Percentiles rank a stretch among this genome's conserved stretches.
phyloP scores from a whole-genome alignment of 78 protist genomes.

The Polysphondylium violaceum region DNA sequence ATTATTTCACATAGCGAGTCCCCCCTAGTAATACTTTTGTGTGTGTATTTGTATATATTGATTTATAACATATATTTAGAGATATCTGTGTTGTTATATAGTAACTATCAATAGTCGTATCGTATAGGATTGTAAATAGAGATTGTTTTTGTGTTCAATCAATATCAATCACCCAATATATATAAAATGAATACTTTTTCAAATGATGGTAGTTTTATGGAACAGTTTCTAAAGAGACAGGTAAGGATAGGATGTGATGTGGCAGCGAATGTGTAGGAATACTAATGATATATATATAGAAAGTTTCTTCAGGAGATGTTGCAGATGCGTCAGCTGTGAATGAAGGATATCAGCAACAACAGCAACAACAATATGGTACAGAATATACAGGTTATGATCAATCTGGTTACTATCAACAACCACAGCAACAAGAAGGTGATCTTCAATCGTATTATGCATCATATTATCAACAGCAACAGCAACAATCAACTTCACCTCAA shows the following conservation, averaged over 20 bases:
- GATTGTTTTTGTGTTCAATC: too few relatives aligned
- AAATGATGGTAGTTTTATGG: constrained; percentile 82
- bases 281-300: background rate
- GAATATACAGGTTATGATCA: constrained; percentile 2
- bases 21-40: too few relatives aligned
- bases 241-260: background rate
- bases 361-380: background rate
- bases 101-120: too few relatives aligned
- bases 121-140: too few relatives aligned
- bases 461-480: background rate
- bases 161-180: too few relatives aligned
- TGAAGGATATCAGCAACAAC: constrained; percentile 23
- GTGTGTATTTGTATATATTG: background rate
- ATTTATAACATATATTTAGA: background rate
- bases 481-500: background rate
- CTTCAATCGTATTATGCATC: background rate
- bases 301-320: background rate
- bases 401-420: background rate
- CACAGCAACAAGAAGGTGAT: constrained; percentile 20
- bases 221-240: constrained; percentile 67
- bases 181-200: constrained; percentile 59
- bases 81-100: background rate
- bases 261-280: background rate
- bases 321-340: background rate
- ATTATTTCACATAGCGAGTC: too few relatives aligned